Conservation (phyloP, 75 land plant species). For the Chamaecyparis obtusa region DNA sequence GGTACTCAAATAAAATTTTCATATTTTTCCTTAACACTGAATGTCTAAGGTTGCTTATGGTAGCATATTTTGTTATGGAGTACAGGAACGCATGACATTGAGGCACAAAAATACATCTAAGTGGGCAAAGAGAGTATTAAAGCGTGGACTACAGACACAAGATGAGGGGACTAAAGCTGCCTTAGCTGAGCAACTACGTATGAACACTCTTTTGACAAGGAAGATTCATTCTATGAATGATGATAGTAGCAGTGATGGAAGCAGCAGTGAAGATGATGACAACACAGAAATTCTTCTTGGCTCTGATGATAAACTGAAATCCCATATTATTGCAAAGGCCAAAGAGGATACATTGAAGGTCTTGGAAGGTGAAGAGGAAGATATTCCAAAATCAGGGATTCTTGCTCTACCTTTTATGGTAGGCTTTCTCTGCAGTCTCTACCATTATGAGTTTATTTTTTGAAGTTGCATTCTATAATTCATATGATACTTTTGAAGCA, state of each 20-base stretch:
- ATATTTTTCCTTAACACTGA: not conserved
- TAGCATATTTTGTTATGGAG: not conserved
- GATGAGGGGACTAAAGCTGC: constrained; percentile 92
- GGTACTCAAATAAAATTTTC: constrained; percentile 34
- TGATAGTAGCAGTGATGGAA: constrained; percentile 41
- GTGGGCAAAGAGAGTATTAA: constrained; percentile 83
- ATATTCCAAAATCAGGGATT: constrained; percentile 66
- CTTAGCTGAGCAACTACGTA: constrained; percentile 73
- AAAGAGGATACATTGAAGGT: constrained; percentile 46
- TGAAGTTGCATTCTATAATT: not conserved
- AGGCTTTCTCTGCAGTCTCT: constrained; percentile 9
- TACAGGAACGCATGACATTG: constrained; percentile 90
- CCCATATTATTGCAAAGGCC: constrained; percentile 44
- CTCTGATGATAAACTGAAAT: constrained; percentile 25
- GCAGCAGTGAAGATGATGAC: constrained; percentile 49
- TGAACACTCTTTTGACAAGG: constrained; percentile 63
- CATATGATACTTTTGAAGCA: not conserved
- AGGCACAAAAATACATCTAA: constrained; percentile 85
- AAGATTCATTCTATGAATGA: constrained; percentile 69
- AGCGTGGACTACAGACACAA: constrained; percentile 71
- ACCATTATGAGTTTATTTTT: not conserved
- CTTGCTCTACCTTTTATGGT: constrained; percentile 91
- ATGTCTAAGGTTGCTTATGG: not conserved
- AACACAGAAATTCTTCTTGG: constrained; percentile 17
- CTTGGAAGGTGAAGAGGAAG: constrained; percentile 58